These are phyloP conservation scores for Fusarium oligoseptatum DNA, from an alignment of 2,329 filamentous ascomycete genomes.

Conservation along the genomic window DNA sequence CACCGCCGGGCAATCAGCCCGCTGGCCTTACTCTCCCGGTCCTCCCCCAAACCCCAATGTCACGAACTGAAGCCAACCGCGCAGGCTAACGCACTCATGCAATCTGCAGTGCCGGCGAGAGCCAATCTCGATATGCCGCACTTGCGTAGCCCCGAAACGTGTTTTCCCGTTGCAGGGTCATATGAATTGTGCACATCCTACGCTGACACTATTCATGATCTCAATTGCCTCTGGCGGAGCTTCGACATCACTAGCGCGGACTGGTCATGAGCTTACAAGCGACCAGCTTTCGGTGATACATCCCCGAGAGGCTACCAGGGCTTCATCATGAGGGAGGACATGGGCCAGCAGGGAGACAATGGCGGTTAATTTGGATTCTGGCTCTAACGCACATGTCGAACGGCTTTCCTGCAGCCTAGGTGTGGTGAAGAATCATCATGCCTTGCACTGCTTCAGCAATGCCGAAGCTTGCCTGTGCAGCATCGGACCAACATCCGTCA, in stretches of 20 bases:
- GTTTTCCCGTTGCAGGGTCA: slow-evolving; percentile 12
- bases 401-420: neutral
- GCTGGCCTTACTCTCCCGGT: slow-evolving; percentile 16
- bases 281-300: slow-evolving; percentile 37
- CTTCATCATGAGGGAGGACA: slow-evolving; percentile 27
- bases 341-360: slow-evolving; percentile 27
- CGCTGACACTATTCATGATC: slow-evolving; percentile 33
- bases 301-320: slow-evolving; percentile 24
- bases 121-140: slow-evolving; percentile 31
- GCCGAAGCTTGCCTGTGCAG: neutral
- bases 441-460: neutral
- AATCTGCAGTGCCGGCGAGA: slow-evolving; percentile 31
- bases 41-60: slow-evolving; percentile 17
- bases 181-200: slow-evolving; percentile 11
- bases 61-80: slow-evolving; percentile 23
- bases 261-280: slow-evolving; percentile 9
- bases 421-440: neutral
- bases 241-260: slow-evolving; percentile 33
- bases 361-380: neutral
- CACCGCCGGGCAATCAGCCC: slow-evolving; percentile 19
- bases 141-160: slow-evolving; percentile 19
- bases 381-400: neutral
- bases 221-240: slow-evolving; percentile 25
- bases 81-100: slow-evolving; percentile 23
- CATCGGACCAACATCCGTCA: neutral